Evolutionary conservation across 208 protist genomes (phyloP).

Genomic region (Leishmania major): DNA sequence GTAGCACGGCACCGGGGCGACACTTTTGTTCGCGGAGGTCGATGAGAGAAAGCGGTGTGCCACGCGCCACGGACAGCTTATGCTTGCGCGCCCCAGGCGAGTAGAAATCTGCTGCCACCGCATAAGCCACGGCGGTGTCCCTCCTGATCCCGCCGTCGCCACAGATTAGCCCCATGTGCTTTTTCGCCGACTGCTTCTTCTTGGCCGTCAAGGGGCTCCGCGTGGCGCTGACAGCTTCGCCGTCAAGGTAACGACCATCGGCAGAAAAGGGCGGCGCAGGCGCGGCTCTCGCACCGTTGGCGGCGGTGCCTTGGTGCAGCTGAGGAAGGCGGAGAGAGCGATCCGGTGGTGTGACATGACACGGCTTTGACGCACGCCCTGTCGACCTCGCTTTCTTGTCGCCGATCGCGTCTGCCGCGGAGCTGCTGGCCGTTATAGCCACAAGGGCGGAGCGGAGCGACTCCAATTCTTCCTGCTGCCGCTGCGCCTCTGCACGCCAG

Average conservation of each 20-base stretch:
- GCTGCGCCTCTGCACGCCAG: constrained; percentile 16
- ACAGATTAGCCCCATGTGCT: not conserved
- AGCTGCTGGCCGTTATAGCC: not conserved
- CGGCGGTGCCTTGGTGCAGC: not conserved
- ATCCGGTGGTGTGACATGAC: not conserved
- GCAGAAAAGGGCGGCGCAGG: not conserved
- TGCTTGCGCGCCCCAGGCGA: constrained; percentile 4
- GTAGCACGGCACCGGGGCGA: not conserved
- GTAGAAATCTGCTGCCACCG: not conserved
- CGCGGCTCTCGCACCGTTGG: not conserved
- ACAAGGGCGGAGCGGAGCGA: constrained; percentile 19
- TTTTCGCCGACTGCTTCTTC: not conserved
- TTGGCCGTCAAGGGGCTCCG: not conserved
- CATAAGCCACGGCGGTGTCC: not conserved
- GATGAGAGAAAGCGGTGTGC: constrained; percentile 13
- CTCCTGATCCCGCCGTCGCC: not conserved
- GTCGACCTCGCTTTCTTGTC: not conserved
- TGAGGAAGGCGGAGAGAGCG: not conserved
- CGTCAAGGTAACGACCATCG: not conserved
- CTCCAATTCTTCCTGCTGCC: constrained; percentile 16
- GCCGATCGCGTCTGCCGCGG: not conserved
- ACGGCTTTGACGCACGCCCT: not conserved
- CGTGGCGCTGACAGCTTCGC: not conserved
- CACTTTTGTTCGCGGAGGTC: not conserved
- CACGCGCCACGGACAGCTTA: constrained; percentile 7